Percentiles rank a stretch among this genome's conserved stretches.
Evolutionary conservation across 2,329 filamentous ascomycete genomes (phyloP).

Genomic region (Pestalotiopsis sp.): DNA sequence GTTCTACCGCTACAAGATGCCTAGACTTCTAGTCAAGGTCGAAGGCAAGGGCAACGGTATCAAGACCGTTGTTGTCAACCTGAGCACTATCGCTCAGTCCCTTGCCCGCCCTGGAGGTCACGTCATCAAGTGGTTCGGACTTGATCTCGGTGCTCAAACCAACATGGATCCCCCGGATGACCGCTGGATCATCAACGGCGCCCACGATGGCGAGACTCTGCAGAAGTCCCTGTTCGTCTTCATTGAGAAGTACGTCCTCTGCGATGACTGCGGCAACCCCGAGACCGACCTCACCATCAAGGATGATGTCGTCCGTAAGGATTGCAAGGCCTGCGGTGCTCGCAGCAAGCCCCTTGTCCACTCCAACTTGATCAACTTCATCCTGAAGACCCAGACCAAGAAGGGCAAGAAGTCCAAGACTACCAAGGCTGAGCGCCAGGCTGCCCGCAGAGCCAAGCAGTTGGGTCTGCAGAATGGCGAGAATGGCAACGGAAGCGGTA

Average conservation of each 20-base stretch:
- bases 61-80: constrained; percentile 97
- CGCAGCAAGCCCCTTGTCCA: constrained; percentile 89
- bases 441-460: constrained; percentile 87
- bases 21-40: constrained; percentile 96
- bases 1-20: constrained; percentile 99
- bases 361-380: constrained; percentile 95
- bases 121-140: constrained; percentile 99
- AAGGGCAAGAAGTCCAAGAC: constrained; percentile 95
- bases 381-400: constrained; percentile 90
- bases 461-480: constrained; percentile 62
- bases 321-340: constrained; percentile 98
- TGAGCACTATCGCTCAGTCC: constrained; percentile 89
- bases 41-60: constrained; percentile 99
- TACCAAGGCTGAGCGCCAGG: constrained; percentile 87
- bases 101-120: constrained; percentile 91
- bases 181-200: constrained; percentile 99
- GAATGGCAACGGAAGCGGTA: constrained; percentile 57
- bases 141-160: constrained; percentile 97
- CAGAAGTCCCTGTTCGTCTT: constrained; percentile 98
- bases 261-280: constrained; percentile 99
- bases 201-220: constrained; percentile 91
- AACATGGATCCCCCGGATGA: constrained; percentile 97
- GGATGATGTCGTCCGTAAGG: constrained; percentile 85
- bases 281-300: constrained; percentile 97
- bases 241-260: constrained; percentile 98